Conservation (phyloP, 176 grass and related monocot genomes). For the Rhynchospora tenuis region DNA sequence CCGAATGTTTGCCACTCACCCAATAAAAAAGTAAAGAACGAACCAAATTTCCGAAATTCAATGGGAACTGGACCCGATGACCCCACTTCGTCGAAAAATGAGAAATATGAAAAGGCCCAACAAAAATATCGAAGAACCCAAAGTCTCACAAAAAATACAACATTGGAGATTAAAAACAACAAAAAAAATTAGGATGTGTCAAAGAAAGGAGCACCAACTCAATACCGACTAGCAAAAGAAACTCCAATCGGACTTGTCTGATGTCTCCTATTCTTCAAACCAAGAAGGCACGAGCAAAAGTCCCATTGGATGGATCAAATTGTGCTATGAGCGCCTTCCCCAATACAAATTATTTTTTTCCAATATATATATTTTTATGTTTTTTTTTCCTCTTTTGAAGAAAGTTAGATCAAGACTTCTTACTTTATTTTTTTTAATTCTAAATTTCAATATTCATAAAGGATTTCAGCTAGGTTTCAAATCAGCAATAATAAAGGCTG, state of each 20-base stretch:
- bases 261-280: background rate
- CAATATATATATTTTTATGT: too few species aligned
- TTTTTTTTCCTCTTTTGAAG: too few species aligned
- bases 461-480: too few species aligned
- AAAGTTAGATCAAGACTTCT: too few species aligned
- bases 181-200: background rate
- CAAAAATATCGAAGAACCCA: background rate
- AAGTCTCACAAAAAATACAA: background rate
- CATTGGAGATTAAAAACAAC: constrained; percentile 12
- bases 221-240: background rate
- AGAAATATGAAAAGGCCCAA: background rate
- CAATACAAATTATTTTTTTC: too few species aligned
- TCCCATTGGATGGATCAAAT: background rate
- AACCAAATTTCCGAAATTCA: background rate
- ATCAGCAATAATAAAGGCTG: too few species aligned
- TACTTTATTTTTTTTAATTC: too few species aligned
- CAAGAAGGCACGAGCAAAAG: background rate
- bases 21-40: background rate
- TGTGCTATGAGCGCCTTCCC: too few species aligned
- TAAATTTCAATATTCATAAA: too few species aligned
- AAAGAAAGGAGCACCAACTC: background rate
- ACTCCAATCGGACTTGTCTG: background rate
- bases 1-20: background rate
- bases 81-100: background rate
- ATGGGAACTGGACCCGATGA: background rate